A percentile compares a stretch with the other conserved stretches of the same genome.
Conservation (phyloP, 352 stramenopile genomes). For the Phytopythium sindhum region DNA sequence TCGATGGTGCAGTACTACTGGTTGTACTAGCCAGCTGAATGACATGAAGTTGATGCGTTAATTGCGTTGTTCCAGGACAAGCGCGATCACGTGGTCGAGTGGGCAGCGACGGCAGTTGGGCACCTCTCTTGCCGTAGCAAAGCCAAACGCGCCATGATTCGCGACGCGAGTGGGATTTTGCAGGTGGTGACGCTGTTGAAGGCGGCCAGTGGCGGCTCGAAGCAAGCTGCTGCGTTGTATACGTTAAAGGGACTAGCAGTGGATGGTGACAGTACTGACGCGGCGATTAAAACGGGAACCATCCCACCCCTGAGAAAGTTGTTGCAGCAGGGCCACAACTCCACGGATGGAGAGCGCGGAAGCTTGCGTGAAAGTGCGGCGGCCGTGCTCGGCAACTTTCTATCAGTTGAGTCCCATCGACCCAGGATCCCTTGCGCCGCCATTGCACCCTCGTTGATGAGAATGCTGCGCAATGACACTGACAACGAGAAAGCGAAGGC, state of each 20-base stretch:
- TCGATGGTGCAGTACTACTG: neutral
- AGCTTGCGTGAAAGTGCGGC: neutral
- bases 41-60: neutral
- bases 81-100: neutral
- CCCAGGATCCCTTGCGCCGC: neutral
- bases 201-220: neutral
- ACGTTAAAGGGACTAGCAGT: neutral
- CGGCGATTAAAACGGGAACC: neutral
- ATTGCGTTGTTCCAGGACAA: neutral
- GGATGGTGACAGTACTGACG: neutral
- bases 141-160: slow-evolving; percentile 1
- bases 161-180: neutral
- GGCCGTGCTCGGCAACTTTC: neutral
- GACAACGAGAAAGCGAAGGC: neutral
- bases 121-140: neutral
- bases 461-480: neutral
- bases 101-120: neutral
- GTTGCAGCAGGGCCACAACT: neutral
- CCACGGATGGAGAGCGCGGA: neutral
- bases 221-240: neutral
- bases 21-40: neutral
- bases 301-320: neutral
- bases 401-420: neutral
- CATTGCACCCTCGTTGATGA: neutral
- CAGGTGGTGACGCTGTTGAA: neutral